phyloP scores from a whole-genome alignment of 768 basidiomycete genomes.

The Pleurotus tuoliensis region DNA sequence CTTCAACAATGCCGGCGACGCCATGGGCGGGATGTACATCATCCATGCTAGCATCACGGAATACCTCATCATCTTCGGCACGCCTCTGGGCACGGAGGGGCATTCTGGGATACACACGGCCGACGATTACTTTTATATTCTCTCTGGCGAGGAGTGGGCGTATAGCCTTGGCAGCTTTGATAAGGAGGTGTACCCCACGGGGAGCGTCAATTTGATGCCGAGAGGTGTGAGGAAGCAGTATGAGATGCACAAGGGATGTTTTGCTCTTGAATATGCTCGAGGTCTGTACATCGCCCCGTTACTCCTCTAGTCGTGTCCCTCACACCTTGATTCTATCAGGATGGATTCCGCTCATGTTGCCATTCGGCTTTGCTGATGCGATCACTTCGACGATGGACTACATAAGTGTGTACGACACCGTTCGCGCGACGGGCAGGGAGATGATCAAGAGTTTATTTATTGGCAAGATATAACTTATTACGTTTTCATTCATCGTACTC shows the following conservation, averaged over 20 bases:
- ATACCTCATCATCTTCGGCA: constrained; percentile 94
- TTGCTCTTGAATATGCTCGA: constrained; percentile 91
- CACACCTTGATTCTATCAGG: constrained; percentile 43
- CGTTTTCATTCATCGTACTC: too few relatives aligned
- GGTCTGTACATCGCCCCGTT: constrained; percentile 41
- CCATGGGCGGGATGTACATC: constrained; percentile 98
- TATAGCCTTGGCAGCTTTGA: constrained; percentile 75
- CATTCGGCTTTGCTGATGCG: constrained; percentile 87
- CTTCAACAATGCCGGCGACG: constrained; percentile 95
- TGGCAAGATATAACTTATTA: constrained; percentile 70
- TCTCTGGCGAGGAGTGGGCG: constrained; percentile 93
- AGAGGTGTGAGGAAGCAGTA: constrained; percentile 92
- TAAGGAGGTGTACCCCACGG: constrained; percentile 82
- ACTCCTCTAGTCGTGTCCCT: neutral
- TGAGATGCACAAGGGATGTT: constrained; percentile 95
- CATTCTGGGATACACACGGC: constrained; percentile 92
- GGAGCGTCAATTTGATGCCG: constrained; percentile 79
- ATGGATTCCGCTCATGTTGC: constrained; percentile 96
- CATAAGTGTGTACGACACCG: constrained; percentile 75
- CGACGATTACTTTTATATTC: constrained; percentile 97
- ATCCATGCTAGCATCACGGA: constrained; percentile 97
- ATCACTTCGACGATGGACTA: constrained; percentile 88
- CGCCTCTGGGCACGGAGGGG: constrained; percentile 95
- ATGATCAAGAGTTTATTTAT: constrained; percentile 76
- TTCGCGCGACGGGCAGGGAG: constrained; percentile 75